phyloP scores from a whole-genome alignment of 352 stramenopile genomes.

The Globisporangium polare region DNA sequence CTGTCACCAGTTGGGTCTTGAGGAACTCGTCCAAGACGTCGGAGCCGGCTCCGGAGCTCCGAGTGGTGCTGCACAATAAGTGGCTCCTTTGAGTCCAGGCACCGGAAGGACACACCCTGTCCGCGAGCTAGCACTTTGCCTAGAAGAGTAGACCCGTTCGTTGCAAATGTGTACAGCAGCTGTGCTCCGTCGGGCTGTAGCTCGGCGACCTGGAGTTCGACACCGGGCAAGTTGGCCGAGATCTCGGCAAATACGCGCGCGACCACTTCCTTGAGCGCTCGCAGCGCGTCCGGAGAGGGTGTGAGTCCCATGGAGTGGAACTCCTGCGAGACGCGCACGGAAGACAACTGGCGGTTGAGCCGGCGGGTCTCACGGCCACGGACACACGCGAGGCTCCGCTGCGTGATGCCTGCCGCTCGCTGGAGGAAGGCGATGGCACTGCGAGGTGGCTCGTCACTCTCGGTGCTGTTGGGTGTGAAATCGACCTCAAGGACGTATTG shows the following conservation, averaged over 20 bases:
- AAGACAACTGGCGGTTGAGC: slow-evolving; percentile 26
- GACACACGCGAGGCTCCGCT: slow-evolving; percentile 42
- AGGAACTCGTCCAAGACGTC: slow-evolving; percentile 17
- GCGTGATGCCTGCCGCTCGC: slow-evolving; percentile 31
- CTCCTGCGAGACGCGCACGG: slow-evolving; percentile 15
- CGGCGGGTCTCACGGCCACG: slow-evolving; percentile 42
- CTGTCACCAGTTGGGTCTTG: background rate
- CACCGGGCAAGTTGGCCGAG: slow-evolving; percentile 40
- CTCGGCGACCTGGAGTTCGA: slow-evolving; percentile 51
- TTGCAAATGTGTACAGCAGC: slow-evolving; percentile 49
- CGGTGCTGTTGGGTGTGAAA: slow-evolving; percentile 4
- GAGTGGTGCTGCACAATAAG: slow-evolving; percentile 37
- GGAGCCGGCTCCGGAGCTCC: slow-evolving; percentile 28
- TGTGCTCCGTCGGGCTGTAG: slow-evolving; percentile 39
- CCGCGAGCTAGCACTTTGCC: slow-evolving; percentile 34
- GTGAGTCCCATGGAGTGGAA: slow-evolving; percentile 45
- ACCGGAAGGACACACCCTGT: slow-evolving; percentile 53
- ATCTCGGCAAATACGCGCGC: slow-evolving; percentile 43
- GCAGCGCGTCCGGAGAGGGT: slow-evolving; percentile 47
- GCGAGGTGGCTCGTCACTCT: slow-evolving; percentile 7
- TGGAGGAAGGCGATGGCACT: slow-evolving; percentile 24
- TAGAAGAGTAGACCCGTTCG: slow-evolving; percentile 31
- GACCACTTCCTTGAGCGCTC: slow-evolving; percentile 41
- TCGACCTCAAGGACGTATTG: slow-evolving; percentile 50
- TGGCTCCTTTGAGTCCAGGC: slow-evolving; percentile 36